Base-by-base conservation (phyloP, 1,284 basidiomycete species). In the Ustilago sp. region DNA sequence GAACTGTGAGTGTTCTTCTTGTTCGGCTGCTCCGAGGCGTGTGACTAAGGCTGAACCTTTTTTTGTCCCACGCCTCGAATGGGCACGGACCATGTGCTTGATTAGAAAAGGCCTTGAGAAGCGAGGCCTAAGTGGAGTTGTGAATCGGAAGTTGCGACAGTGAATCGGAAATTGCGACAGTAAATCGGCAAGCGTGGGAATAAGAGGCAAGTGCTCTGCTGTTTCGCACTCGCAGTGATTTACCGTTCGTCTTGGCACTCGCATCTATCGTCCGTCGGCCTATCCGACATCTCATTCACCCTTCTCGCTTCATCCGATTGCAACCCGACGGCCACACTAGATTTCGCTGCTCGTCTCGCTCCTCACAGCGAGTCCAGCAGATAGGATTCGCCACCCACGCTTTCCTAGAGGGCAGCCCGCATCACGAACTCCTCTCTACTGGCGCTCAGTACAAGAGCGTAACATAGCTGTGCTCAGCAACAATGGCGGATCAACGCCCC, bases 401-500 rank as follows among this genome's bases (percentile, higher is more conserved):
- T 50, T 12, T 35, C 23, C 23, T 28, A 28, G 23, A 28, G 23
- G 23, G 3, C 23, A 3, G 23, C 3, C 23, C 3, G 23, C 23
- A 17, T 45, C 43, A n/a, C 43, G n/a, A 6, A 45, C 11, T 28
- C 23, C 17, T 45, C 43, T 45, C n/a, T 45, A 17, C n/a, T 7
- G 3, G 17, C 39, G 39, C 43, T 45, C 43, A 8, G 7, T 11
- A n/a, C 8, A 7, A n/a, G n/a, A 2, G 39, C 8, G 43, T 6
- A 28, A n/a, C 17, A 34, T 12, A 19, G 23, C 23, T 28, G 3
- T 28, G 23, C 23, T 28, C 23, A 28, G 23, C 52, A 23, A 59
- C 38, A 38, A 86, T 86, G 86, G 83, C 79, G 39, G 84, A 86
- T 59, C 64, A 76, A 59, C 85, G 89, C 38, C 96, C 95, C 54